phyloP scores from a whole-genome alignment of 140 eudicot species.

The Stevia rebaudiana region DNA sequence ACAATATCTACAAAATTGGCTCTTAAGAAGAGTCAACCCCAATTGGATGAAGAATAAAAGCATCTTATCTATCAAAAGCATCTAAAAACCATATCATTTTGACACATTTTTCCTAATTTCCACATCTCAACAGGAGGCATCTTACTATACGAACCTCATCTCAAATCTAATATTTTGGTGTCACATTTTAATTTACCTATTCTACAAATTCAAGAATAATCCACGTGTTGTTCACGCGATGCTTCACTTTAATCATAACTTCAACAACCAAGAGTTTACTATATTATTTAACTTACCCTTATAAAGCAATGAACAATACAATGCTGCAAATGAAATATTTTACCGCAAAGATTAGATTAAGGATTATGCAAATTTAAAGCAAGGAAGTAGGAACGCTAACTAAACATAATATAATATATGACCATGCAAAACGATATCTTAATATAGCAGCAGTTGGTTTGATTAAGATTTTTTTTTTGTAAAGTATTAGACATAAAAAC shows the following conservation, averaged over 20 bases:
- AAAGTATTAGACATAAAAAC: conserved; percentile 12
- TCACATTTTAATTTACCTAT: background rate
- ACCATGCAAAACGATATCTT: conserved; percentile 12
- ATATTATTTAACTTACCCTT: conserved; percentile 9
- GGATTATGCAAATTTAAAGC: conserved; percentile 10
- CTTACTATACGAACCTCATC: conserved; percentile 32
- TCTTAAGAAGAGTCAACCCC: conserved; percentile 31
- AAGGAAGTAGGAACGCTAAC: background rate
- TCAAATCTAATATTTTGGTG: conserved; percentile 11
- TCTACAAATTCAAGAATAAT: conserved; percentile 15
- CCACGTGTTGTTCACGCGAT: conserved; percentile 16
- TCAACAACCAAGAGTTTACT: conserved; percentile 4
- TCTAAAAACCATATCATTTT: conserved; percentile 32
- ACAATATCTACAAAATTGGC: conserved; percentile 16
- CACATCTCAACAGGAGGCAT: conserved; percentile 26
- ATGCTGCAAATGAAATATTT: background rate
- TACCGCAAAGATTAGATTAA: background rate
- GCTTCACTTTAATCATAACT: background rate
- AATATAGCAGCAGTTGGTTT: background rate
- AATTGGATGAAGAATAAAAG: conserved; percentile 31
- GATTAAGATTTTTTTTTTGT: conserved; percentile 8
- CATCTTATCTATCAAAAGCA: conserved; percentile 34
- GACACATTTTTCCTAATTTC: conserved; percentile 35
- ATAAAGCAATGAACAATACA: background rate
- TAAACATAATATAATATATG: background rate